Percentiles rank a stretch among this genome's conserved stretches.
Evolutionary conservation across 1,139 yeast genomes (phyloP).

Genomic region (Protomyces gravidus): DNA sequence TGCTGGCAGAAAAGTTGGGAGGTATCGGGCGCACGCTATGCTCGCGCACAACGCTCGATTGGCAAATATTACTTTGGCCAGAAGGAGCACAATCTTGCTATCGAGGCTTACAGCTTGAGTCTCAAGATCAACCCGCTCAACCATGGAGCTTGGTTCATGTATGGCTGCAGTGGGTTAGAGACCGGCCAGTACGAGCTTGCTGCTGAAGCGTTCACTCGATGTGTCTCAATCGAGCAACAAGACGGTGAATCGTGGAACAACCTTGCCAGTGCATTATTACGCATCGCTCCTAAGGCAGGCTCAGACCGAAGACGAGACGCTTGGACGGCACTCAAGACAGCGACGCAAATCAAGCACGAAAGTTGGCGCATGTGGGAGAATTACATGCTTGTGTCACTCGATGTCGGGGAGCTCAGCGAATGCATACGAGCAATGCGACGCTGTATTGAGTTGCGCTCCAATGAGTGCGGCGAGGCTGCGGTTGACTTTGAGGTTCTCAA

Average conservation of each 20-base stretch:
- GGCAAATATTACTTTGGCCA: slow-evolving; percentile 62
- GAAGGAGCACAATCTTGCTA: slow-evolving; percentile 54
- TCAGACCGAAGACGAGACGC: slow-evolving; percentile 32
- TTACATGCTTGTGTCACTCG: slow-evolving; percentile 74
- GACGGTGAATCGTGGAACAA: slow-evolving; percentile 93
- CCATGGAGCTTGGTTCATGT: slow-evolving; percentile 83
- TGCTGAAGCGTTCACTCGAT: slow-evolving; percentile 87
- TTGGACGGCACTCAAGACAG: slow-evolving; percentile 34
- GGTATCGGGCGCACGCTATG: slow-evolving; percentile 57
- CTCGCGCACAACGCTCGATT: slow-evolving; percentile 79
- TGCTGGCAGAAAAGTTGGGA: slow-evolving; percentile 89
- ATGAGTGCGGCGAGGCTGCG: slow-evolving; percentile 55
- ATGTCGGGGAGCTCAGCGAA: slow-evolving; percentile 79
- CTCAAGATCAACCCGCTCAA: slow-evolving; percentile 70
- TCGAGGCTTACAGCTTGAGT: slow-evolving; percentile 69
- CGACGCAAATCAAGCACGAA: slow-evolving; percentile 42
- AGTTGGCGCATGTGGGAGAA: slow-evolving; percentile 94
- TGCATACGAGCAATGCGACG: slow-evolving; percentile 68
- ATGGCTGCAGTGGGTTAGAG: slow-evolving; percentile 87
- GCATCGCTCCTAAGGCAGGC: slow-evolving; percentile 42
- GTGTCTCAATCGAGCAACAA: slow-evolving; percentile 79
- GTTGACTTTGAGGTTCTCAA: slow-evolving; percentile 76
- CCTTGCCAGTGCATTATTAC: slow-evolving; percentile 72
- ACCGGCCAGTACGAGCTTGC: slow-evolving; percentile 68
- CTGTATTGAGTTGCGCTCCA: slow-evolving; percentile 54